Evolutionary conservation across 139 green algal species (phyloP), one percentile per base, ranked within the genome.

Genomic region (Chloropicon primus): DNA sequence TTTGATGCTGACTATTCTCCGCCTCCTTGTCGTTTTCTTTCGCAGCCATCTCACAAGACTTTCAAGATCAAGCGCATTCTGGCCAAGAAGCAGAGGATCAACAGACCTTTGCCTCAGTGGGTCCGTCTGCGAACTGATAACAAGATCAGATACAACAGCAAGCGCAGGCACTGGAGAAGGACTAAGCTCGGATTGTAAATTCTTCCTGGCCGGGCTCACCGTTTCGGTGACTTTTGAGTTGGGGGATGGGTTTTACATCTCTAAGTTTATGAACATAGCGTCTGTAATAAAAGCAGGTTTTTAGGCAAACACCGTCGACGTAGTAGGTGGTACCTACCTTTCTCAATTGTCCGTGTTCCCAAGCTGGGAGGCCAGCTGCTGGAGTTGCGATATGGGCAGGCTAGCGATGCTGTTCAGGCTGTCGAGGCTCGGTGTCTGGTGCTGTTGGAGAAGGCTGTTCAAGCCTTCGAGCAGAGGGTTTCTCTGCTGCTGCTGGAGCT

Each of bases 71-170:
- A 97, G 90, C 82, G 80, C 78, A 91, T 92, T 81, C 86, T 98
- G 80, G 93, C 90, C 81, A 96, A 96, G 86, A 98, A 98, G 92
- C 87, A 91, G 79, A 96, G 93, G 90, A 93, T 97, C 87, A 98
- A 98, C 93, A 82, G 94, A 28, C 94, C 94, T 74, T 96, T 98
- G 75, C 92, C 94, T 23, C 91, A 97, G 83, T 98, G 94, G 94
- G 95, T 98, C 77, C 89, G 93, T 22, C 94, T 97, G 86, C 81
- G 87, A 23, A 97, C 93, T 54, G 88, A 92, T 83, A 98, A 96
- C 88, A 97, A 84, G 76, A 98, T 98, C 86, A 87, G 74, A 5
- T 78, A 72, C 74, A 78, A 62, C 25, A 21, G 21, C 24, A 73
- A 62, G n/a, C 74, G 24, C 62, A 85, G 93, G 25, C 93, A 98